phyloP scores from a whole-genome alignment of 2,329 filamentous ascomycete species.

The Fusarium buharicum region DNA sequence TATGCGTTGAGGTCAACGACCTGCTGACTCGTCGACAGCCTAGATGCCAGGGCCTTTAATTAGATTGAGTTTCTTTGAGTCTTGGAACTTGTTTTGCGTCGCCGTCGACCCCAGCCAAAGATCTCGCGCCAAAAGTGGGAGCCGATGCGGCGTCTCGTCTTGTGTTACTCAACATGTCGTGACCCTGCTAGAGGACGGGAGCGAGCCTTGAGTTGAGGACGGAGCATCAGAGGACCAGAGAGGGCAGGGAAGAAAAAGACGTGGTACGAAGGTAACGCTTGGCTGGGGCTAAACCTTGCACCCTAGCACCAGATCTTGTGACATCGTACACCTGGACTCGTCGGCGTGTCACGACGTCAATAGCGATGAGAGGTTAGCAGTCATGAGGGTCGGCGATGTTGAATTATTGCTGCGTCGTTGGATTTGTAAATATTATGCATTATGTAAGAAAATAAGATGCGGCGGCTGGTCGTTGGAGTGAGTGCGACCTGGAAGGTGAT shows the following conservation, averaged over 20 bases:
- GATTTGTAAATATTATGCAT: neutral
- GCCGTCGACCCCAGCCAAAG: slow-evolving; percentile 26
- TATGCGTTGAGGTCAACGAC: slow-evolving; percentile 3
- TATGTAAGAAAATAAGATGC: neutral
- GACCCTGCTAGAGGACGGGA: slow-evolving; percentile 21
- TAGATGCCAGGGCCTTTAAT: slow-evolving; percentile 1
- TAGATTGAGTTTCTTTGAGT: slow-evolving; percentile 18
- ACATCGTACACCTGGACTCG: slow-evolving; percentile 42
- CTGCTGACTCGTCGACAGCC: slow-evolving; percentile 2
- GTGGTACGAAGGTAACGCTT: slow-evolving; percentile 31
- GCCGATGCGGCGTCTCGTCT: slow-evolving; percentile 41
- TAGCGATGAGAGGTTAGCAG: slow-evolving; percentile 6
- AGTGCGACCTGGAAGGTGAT: slow-evolving; percentile 1
- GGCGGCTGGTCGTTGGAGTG: neutral
- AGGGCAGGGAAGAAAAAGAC: slow-evolving; percentile 24
- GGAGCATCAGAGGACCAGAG: slow-evolving; percentile 15
- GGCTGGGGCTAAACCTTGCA: slow-evolving; percentile 37
- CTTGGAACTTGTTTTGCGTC: slow-evolving; percentile 15
- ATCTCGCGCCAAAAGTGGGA: slow-evolving; percentile 34
- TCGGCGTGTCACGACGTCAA: slow-evolving; percentile 33
- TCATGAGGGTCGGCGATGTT: neutral
- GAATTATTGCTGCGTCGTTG: neutral
- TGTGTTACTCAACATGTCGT: slow-evolving; percentile 34
- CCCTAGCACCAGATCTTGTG: slow-evolving; percentile 45
- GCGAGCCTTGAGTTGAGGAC: slow-evolving; percentile 26